Evolutionary conservation across 2,329 filamentous ascomycete genomes (phyloP).

Genomic region (Myriosclerotinia curreyana): DNA sequence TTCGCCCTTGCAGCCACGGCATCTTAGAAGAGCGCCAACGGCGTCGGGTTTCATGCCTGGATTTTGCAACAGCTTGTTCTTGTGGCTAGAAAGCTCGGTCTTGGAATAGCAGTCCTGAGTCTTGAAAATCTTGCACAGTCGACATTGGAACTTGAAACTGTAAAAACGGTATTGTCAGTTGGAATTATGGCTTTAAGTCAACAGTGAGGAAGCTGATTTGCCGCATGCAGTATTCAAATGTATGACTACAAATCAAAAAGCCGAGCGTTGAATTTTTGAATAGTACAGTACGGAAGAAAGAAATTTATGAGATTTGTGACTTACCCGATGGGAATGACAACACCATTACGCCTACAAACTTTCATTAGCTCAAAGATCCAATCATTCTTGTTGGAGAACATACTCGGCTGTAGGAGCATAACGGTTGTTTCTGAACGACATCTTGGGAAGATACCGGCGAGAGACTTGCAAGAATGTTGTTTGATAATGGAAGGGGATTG

Average conservation of each 20-base stretch:
- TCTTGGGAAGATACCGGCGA: neutral
- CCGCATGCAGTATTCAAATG: too few relatives aligned
- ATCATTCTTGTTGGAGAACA: neutral
- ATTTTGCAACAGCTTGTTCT: slow-evolving; percentile 25
- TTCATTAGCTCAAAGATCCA: neutral
- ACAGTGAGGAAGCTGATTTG: neutral
- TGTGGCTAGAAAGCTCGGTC: slow-evolving; percentile 45
- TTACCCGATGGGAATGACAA: slow-evolving; percentile 3
- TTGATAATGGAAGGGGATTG: neutral
- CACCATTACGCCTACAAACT: neutral
- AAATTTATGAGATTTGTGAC: neutral
- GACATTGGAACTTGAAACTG: slow-evolving; percentile 23
- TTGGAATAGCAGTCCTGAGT: slow-evolving; percentile 44
- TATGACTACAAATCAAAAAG: too few relatives aligned
- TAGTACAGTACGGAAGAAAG: too few relatives aligned
- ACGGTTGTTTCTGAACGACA: slow-evolving; percentile 1
- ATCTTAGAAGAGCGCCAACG: slow-evolving; percentile 37
- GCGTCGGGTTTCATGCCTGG: slow-evolving; percentile 25
- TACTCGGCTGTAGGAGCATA: slow-evolving; percentile 4
- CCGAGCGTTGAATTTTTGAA: too few relatives aligned
- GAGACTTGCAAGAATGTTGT: too few relatives aligned
- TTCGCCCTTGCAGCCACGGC: slow-evolving; percentile 45
- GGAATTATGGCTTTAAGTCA: neutral
- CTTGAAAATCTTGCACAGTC: slow-evolving; percentile 33
- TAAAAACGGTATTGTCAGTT: neutral